Evolutionary conservation across 2,329 filamentous ascomycete species (phyloP), one percentile per base, ranked within the genome.

Genomic region (Aspergillus latus): DNA sequence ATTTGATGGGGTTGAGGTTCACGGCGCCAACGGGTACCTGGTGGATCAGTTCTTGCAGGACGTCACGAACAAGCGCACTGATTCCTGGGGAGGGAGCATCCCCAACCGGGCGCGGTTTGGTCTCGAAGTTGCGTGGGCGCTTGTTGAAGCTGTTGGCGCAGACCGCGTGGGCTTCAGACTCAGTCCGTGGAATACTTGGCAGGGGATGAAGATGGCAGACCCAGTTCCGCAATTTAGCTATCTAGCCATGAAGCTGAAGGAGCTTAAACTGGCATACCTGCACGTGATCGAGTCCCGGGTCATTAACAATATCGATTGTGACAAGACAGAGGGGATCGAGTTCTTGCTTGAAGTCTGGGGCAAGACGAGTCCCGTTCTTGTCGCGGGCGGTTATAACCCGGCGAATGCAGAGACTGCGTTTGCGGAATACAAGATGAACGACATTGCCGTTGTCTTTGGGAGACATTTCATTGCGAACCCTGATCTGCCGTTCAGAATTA

Each of bases 211-310:
- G 29, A 86, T 86, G 82, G 60, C 69, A 0, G 77, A 88, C 40
- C 84, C 84, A 0, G 64, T 82, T 4, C 81, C 84, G 0, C 85
- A 88, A 54, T 89, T 88, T 64, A 72, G 72, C 6, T 49, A 54
- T 11, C 10, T 59, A 0, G 21, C 49, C 11, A 7, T 46, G 10
- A 10, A 49, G 29, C 43, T 53, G 9, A 37, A 36, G 32, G 43
- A 39, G 10, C 16, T 60, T 21, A 15, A 40, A 0, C 69, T 88
- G 6, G 79, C 83, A 10, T 62, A 60, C 42, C 11, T 62, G 53
- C 60, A 62, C 37, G 5, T 59, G 2, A 51, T 57, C 10, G 56
- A 57, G 43, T 58, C 60, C 30, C 26, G 53, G 1, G 58, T 58
- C 1, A 56, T 47, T 21, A 53, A 53, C 21, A 53, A 53, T 26